These are phyloP conservation scores for Cynanchum wilfordii DNA, from an alignment of 257 asterid genomes.

Conservation along the genomic window DNA sequence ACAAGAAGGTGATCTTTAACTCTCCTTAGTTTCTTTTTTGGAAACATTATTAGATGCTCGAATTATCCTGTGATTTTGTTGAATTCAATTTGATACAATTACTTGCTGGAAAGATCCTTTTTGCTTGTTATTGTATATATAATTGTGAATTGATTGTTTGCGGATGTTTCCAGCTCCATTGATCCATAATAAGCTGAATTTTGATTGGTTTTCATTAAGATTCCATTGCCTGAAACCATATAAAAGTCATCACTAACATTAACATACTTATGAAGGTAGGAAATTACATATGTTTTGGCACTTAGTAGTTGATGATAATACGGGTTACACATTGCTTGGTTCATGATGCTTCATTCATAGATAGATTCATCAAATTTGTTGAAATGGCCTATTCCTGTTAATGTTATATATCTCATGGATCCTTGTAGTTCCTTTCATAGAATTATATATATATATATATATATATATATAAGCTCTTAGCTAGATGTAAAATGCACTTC, in stretches of 20 bases:
- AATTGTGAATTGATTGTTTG: neutral
- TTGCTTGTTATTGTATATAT: neutral
- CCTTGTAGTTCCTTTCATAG: neutral
- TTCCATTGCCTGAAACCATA: neutral
- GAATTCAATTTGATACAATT: neutral
- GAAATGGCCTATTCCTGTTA: too few species aligned
- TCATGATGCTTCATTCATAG: neutral
- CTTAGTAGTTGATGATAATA: neutral
- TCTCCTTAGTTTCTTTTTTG: neutral
- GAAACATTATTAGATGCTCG: neutral
- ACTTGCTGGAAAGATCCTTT: neutral
- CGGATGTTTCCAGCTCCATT: too few species aligned
- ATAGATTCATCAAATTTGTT: neutral
- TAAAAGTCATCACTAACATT: neutral
- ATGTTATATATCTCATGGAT: neutral
- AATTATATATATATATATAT: neutral
- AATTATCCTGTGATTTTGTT: neutral
- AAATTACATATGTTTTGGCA: neutral
- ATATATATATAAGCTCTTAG: neutral
- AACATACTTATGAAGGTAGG: neutral
- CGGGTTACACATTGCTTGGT: neutral
- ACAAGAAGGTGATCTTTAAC: slow-evolving; percentile 47
- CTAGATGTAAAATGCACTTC: neutral
- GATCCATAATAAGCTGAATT: neutral
- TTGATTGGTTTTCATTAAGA: neutral